Percentiles rank a stretch among this genome's conserved stretches.
These are phyloP conservation scores for Centella asiatica DNA, from an alignment of 129 eudicot species.

Conservation along the genomic window DNA sequence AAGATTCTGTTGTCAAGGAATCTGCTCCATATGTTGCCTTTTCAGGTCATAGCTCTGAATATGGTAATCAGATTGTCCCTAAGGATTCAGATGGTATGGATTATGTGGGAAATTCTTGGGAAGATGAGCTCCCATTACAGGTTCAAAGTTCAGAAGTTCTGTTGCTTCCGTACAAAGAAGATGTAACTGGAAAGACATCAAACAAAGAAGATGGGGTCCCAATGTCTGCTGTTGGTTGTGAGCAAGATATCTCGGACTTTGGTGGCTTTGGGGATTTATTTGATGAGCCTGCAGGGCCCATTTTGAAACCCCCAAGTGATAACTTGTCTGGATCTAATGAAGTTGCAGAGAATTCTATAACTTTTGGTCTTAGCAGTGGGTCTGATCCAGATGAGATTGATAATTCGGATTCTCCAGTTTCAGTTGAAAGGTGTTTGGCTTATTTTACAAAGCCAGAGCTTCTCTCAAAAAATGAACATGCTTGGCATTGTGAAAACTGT, in stretches of 20 bases:
- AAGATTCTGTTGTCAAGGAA: slow-evolving; percentile 22
- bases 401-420: slow-evolving; percentile 63
- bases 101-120: slow-evolving; percentile 21
- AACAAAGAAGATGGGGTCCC: slow-evolving; percentile 22
- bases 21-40: slow-evolving; percentile 12
- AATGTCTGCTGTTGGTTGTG: slow-evolving; percentile 22
- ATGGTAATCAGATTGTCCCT: slow-evolving; percentile 18
- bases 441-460: slow-evolving; percentile 75
- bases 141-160: slow-evolving; percentile 49
- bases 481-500: slow-evolving; percentile 91
- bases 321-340: slow-evolving; percentile 23
- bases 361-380: slow-evolving; percentile 37
- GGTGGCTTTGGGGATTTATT: slow-evolving; percentile 75
- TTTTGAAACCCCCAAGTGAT: slow-evolving; percentile 17
- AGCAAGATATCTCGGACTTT: slow-evolving; percentile 45
- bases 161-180: slow-evolving; percentile 52
- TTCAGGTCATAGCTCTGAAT: slow-evolving; percentile 17
- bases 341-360: slow-evolving; percentile 24
- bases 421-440: slow-evolving; percentile 77
- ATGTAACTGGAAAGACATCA: slow-evolving; percentile 17
- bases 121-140: slow-evolving; percentile 35
- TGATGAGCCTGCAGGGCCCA: slow-evolving; percentile 64
- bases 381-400: slow-evolving; percentile 93
- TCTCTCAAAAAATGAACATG: slow-evolving; percentile 72
- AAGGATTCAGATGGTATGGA: slow-evolving; percentile 15